Evolutionary conservation across 371 early-diverging fungal genomes (phyloP).

Genomic region (Nematocida minor): DNA sequence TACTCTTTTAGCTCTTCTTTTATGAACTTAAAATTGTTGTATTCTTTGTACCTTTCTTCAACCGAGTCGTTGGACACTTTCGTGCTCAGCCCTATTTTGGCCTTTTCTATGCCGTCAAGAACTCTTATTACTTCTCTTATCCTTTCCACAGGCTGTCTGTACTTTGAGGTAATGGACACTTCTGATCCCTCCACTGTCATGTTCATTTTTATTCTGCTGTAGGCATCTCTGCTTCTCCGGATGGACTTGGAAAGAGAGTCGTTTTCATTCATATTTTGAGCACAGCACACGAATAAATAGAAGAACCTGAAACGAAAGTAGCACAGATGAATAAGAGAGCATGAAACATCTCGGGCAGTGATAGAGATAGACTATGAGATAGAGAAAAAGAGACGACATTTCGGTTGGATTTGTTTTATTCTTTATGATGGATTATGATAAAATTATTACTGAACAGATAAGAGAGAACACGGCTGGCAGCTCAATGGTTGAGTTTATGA

Average conservation of each 20-base stretch:
- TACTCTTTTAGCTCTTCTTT: neutral
- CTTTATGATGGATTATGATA: too few species aligned
- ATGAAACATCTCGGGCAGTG: too few species aligned
- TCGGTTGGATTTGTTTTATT: too few species aligned
- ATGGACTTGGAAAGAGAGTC: too few species aligned
- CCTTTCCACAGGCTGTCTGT: conserved; percentile 34
- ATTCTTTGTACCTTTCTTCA: neutral
- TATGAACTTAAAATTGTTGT: neutral
- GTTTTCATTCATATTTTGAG: too few species aligned
- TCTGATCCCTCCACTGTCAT: neutral
- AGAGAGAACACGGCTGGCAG: conserved; percentile 44
- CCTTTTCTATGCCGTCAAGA: conserved; percentile 20
- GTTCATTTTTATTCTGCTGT: conserved; percentile 42
- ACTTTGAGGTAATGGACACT: neutral
- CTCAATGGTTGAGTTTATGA: conserved; percentile 45
- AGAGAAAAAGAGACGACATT: too few species aligned
- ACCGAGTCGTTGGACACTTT: neutral
- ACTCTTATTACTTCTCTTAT: neutral
- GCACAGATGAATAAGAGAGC: neutral
- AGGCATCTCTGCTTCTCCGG: conserved; percentile 33
- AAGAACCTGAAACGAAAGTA: neutral
- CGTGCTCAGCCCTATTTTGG: neutral
- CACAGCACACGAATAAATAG: too few species aligned
- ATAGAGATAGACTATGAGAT: too few species aligned
- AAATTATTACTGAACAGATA: conserved; percentile 14